Evolutionary conservation across 331 rosid genomes (phyloP), one percentile per base, ranked within the genome.

Genomic region (Quercus phellos): DNA sequence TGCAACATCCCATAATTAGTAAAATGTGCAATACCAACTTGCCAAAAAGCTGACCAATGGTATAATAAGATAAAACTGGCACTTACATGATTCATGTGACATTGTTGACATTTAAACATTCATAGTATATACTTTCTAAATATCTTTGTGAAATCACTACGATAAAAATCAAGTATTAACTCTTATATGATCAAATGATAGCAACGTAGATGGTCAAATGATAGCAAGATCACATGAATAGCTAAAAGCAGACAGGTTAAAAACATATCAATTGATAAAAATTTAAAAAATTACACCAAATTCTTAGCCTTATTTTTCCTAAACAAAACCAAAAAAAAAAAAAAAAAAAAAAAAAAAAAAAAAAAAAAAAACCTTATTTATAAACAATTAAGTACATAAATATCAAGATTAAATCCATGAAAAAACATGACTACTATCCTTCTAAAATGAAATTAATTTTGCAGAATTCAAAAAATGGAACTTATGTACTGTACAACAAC

Each of bases 401-500:
- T 24, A 35, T 55, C 60, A 51, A 26, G 73, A 82, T 42, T 70
- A 55, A 59, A 69, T 68, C 64, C 34, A 43, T 8, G 14, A 43
- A 75, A 69, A 70, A 35, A 26, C 61, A 19, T 30, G 2, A 68
- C n/a, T 34, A 34, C 55, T 70, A n/a, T 64, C 16, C 29, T 68
- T 64, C 55, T 76, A 53, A 22, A 42, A 18, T 19, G 54, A 53
- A 50, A 70, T 17, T 18, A 27, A 79, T 46, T 35, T 67, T 22
- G 4, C 51, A 4, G 13, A 58, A 29, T 51, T 55, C 55, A 34
- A 70, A 14, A 43, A 55, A 13, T 22, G 38, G 14, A 54, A 55
- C 56, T 67, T 14, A 67, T 59, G n/a, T 51, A 76, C 42, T 21
- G 9, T 38, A 63, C 63, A 76, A 60, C 43, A 35, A 58, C 84